A percentile compares a stretch with the other conserved stretches of the same genome.
Conservation (phyloP, 2,329 filamentous ascomycete genomes). For the Dendryphion nanum region DNA sequence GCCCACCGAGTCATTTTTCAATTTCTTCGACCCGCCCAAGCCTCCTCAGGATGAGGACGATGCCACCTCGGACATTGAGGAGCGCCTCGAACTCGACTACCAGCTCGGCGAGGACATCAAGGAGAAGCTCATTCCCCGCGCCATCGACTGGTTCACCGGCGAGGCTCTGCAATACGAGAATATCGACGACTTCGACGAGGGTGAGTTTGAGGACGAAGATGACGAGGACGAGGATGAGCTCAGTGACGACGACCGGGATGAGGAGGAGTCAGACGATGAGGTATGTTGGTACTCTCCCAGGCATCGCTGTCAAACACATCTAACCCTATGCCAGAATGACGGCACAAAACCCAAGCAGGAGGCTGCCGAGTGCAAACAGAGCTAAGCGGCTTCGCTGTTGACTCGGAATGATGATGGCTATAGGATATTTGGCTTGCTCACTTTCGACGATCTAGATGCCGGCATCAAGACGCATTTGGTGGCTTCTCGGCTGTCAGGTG, state of each 20-base stretch:
- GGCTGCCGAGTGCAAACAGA: conserved; percentile 47
- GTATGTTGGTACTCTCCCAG: conserved; percentile 20
- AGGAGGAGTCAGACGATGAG: conserved; percentile 50
- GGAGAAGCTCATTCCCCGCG: conserved; percentile 97
- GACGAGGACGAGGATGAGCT: conserved; percentile 89
- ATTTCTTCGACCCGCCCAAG: conserved; percentile 96
- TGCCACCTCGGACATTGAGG: conserved; percentile 87
- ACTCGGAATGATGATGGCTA: conserved; percentile 19
- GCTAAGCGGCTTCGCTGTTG: conserved; percentile 26
- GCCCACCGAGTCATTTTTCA: conserved; percentile 94
- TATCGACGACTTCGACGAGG: conserved; percentile 78
- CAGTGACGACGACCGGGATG: conserved; percentile 77
- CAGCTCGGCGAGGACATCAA: conserved; percentile 99
- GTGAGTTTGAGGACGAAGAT: conserved; percentile 84
- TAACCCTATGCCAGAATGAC: conserved; percentile 33
- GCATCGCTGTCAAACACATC: conserved; percentile 1
- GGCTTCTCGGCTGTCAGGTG: conserved; percentile 12
- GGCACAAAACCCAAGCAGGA: conserved; percentile 46
- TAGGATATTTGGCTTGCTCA: conserved; percentile 20
- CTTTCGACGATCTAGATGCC: conserved; percentile 29
- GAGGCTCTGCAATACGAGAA: conserved; percentile 97
- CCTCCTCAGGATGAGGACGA: conserved; percentile 77
- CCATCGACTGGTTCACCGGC: conserved; percentile 99
- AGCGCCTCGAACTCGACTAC: conserved; percentile 96
- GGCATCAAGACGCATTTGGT: conserved; percentile 25